phyloP scores from a whole-genome alignment of 1,139 yeast genomes.

The Candida sanyaensis region DNA sequence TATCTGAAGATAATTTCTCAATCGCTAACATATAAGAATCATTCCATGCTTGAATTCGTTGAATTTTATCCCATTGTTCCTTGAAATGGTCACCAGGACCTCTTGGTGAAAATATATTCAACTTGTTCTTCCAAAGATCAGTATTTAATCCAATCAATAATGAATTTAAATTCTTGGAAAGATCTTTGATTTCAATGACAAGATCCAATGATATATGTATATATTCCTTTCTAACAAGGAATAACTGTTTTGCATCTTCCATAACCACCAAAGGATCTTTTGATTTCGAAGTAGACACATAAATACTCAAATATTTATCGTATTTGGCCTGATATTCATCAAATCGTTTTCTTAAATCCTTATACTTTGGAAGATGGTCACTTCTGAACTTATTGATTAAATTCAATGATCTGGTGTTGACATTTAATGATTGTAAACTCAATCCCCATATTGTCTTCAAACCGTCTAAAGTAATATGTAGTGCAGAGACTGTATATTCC shows the following conservation, averaged over 20 bases:
- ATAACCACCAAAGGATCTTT: conserved; percentile 64
- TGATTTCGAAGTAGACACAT: conserved; percentile 58
- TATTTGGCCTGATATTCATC: conserved; percentile 67
- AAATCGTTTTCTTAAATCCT: conserved; percentile 55
- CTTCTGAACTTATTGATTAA: conserved; percentile 42
- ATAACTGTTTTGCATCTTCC: conserved; percentile 81
- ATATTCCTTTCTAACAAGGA: conserved; percentile 68
- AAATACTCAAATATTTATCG: conserved; percentile 61
- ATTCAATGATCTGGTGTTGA: conserved; percentile 43
- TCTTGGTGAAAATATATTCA: conserved; percentile 9
- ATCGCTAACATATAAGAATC: conserved; percentile 32
- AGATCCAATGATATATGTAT: conserved; percentile 66
- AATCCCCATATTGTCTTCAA: conserved; percentile 55
- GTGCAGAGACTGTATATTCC: conserved; percentile 66
- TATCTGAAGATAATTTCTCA: conserved; percentile 49
- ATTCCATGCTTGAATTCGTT: conserved; percentile 38
- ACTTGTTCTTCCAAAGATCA: conserved; percentile 33
- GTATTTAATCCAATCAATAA: conserved; percentile 50
- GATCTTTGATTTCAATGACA: conserved; percentile 52
- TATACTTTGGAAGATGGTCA: conserved; percentile 53
- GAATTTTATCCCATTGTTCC: conserved; percentile 18
- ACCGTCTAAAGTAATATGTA: conserved; percentile 61
- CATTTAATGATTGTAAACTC: conserved; percentile 43
- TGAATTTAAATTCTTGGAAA: conserved; percentile 58
- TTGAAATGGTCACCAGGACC: conserved; percentile 8